Conservation (phyloP, 768 basidiomycete genomes). For the Jaapia argillacea region DNA sequence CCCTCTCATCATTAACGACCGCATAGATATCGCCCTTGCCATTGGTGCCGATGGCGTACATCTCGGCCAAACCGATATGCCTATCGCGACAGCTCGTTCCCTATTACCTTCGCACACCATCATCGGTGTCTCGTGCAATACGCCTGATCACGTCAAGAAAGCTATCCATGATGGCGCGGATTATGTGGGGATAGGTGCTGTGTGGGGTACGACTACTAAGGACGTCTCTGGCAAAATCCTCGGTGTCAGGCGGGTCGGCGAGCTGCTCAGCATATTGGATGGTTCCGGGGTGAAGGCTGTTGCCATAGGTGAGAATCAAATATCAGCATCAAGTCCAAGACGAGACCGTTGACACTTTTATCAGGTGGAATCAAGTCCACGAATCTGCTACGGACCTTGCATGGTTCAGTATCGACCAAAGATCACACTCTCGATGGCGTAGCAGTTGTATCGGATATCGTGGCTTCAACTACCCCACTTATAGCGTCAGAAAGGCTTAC, state of each 20-base stretch:
- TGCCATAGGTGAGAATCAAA: conserved; percentile 59
- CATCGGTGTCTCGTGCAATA: conserved; percentile 77
- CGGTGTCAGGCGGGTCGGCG: conserved; percentile 66
- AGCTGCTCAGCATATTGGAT: conserved; percentile 53
- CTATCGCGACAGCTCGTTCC: conserved; percentile 48
- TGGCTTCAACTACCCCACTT: conserved; percentile 49
- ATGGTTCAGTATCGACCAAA: conserved; percentile 53
- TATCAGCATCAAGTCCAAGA: background rate
- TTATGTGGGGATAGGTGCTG: conserved; percentile 83
- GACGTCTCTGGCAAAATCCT: conserved; percentile 50
- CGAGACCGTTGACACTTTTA: conserved; percentile 1
- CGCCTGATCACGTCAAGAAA: conserved; percentile 45
- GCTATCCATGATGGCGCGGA: conserved; percentile 64
- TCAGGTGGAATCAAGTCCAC: conserved; percentile 79
- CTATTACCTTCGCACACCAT: conserved; percentile 63
- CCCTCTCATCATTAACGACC: conserved; percentile 81
- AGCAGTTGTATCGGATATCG: conserved; percentile 84
- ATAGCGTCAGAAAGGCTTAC: conserved; percentile 37
- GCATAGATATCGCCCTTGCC: conserved; percentile 80
- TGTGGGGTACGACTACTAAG: conserved; percentile 78
- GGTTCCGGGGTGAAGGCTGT: conserved; percentile 62
- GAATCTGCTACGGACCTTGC: conserved; percentile 68
- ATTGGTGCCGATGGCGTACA: conserved; percentile 74
- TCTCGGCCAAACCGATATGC: conserved; percentile 84
- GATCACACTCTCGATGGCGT: conserved; percentile 65